A percentile compares a stretch with the other conserved stretches of the same genome.
phyloP scores from a whole-genome alignment of 2,329 filamentous ascomycete species.

The Ascochyta viciae-villosae region DNA sequence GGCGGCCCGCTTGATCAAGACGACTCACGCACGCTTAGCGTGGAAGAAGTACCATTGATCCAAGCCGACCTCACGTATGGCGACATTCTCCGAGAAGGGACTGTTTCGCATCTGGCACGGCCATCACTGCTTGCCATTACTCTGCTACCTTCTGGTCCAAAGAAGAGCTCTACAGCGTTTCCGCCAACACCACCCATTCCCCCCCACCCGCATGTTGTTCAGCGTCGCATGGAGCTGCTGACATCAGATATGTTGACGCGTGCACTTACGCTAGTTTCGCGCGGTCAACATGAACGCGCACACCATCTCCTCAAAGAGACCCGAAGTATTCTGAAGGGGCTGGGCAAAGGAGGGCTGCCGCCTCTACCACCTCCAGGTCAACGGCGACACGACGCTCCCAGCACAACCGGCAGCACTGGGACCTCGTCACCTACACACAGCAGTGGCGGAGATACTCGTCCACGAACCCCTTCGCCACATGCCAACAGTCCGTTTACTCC shows the following conservation, averaged over 20 bases:
- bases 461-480: slow-evolving; percentile 48
- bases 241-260: slow-evolving; percentile 98
- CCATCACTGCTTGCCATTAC: slow-evolving; percentile 94
- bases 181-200: slow-evolving; percentile 77
- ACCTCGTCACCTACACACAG: slow-evolving; percentile 49
- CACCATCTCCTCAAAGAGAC: slow-evolving; percentile 93
- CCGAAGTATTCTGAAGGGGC: slow-evolving; percentile 90
- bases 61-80: slow-evolving; percentile 94
- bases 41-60: slow-evolving; percentile 93
- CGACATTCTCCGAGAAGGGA: slow-evolving; percentile 89
- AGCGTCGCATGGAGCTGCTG: slow-evolving; percentile 94
- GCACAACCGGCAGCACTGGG: slow-evolving; percentile 49
- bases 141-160: slow-evolving; percentile 78
- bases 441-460: slow-evolving; percentile 44
- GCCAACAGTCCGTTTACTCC: slow-evolving; percentile 61
- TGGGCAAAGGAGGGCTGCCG: slow-evolving; percentile 92
- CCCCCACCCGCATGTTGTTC: slow-evolving; percentile 92
- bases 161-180: slow-evolving; percentile 62
- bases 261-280: slow-evolving; percentile 86
- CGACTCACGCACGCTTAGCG: slow-evolving; percentile 80
- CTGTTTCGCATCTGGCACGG: slow-evolving; percentile 82
- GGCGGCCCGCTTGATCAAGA: slow-evolving; percentile 88
- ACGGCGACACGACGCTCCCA: slow-evolving; percentile 48
- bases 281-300: slow-evolving; percentile 91
- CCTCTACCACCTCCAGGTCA: slow-evolving; percentile 74